Percentiles rank a stretch among this genome's conserved stretches.
Conservation (phyloP, 2,329 filamentous ascomycete genomes). For the Diaporthe sp. region DNA sequence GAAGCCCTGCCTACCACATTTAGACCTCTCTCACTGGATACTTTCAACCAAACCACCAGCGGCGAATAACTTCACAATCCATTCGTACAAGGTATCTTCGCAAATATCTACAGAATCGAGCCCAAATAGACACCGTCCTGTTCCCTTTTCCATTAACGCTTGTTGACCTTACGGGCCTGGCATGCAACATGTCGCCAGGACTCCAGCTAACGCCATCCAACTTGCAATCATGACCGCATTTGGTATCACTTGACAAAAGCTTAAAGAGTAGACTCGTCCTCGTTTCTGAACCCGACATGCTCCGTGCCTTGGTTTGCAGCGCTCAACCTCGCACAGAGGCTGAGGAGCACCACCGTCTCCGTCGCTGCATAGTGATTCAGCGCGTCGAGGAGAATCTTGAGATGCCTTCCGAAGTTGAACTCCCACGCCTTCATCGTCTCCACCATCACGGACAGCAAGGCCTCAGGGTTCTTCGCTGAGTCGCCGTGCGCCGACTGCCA, state of each 20-base stretch:
- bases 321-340: slow-evolving; percentile 85
- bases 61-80: neutral
- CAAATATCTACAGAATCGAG: slow-evolving; percentile 30
- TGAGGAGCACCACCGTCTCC: slow-evolving; percentile 93
- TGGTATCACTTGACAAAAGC: neutral
- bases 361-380: slow-evolving; percentile 98
- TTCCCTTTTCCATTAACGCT: neutral
- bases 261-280: slow-evolving; percentile 60
- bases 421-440: slow-evolving; percentile 94
- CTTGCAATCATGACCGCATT: slow-evolving; percentile 5
- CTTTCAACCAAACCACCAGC: neutral
- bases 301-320: slow-evolving; percentile 84
- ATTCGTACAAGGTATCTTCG: slow-evolving; percentile 33
- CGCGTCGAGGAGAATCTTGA: slow-evolving; percentile 94
- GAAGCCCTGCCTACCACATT: neutral
- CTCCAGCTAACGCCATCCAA: slow-evolving; percentile 29
- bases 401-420: slow-evolving; percentile 88
- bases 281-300: slow-evolving; percentile 70
- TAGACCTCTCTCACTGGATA: neutral
- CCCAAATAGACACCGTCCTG: slow-evolving; percentile 2
- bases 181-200: slow-evolving; percentile 10
- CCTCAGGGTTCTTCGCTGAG: slow-evolving; percentile 51
- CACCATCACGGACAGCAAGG: slow-evolving; percentile 67
- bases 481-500: slow-evolving; percentile 50
- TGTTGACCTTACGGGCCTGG: neutral